Conservation (phyloP, 2,329 filamentous ascomycete species). For the Orbilia blumenaviensis region DNA sequence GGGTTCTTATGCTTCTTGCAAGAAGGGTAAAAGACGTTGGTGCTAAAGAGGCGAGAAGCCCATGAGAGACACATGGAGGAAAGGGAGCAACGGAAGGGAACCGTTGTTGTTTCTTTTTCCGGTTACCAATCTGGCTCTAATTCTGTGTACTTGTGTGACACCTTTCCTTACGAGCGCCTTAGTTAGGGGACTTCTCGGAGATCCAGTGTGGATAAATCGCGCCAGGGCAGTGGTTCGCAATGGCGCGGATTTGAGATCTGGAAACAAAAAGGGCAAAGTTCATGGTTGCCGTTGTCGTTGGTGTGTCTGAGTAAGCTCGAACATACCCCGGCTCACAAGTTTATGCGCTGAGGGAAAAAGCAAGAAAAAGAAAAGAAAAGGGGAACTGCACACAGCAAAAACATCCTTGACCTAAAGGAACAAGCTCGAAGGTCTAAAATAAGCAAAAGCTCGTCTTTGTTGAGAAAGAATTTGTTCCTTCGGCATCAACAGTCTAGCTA, state of each 20-base stretch:
- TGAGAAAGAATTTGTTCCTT: slow-evolving; percentile 32
- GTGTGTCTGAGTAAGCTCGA: slow-evolving; percentile 46
- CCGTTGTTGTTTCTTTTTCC: slow-evolving; percentile 20
- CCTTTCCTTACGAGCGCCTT: slow-evolving; percentile 16
- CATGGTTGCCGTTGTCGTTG: slow-evolving; percentile 5
- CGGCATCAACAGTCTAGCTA: background rate
- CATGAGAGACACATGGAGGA: slow-evolving; percentile 51
- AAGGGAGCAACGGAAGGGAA: slow-evolving; percentile 37
- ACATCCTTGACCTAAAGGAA: slow-evolving; percentile 28
- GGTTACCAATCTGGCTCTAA: slow-evolving; percentile 14
- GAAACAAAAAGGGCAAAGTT: slow-evolving; percentile 36
- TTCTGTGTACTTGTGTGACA: slow-evolving; percentile 15
- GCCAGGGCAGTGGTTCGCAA: slow-evolving; percentile 40
- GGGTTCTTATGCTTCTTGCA: slow-evolving; percentile 53
- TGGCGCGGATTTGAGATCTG: slow-evolving; percentile 49
- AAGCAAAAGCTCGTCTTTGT: slow-evolving; percentile 39
- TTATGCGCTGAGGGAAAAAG: slow-evolving; percentile 21
- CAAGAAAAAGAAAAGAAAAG: slow-evolving; percentile 39
- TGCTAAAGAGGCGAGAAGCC: slow-evolving; percentile 49
- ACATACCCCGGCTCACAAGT: slow-evolving; percentile 29
- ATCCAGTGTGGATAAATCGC: slow-evolving; percentile 38
- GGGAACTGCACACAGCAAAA: slow-evolving; percentile 27
- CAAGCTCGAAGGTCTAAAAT: slow-evolving; percentile 30
- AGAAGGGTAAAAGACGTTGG: slow-evolving; percentile 31
- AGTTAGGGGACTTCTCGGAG: slow-evolving; percentile 43